phyloP scores from a whole-genome alignment of 2,329 filamentous ascomycete species.

The Diaporthe destruens region DNA sequence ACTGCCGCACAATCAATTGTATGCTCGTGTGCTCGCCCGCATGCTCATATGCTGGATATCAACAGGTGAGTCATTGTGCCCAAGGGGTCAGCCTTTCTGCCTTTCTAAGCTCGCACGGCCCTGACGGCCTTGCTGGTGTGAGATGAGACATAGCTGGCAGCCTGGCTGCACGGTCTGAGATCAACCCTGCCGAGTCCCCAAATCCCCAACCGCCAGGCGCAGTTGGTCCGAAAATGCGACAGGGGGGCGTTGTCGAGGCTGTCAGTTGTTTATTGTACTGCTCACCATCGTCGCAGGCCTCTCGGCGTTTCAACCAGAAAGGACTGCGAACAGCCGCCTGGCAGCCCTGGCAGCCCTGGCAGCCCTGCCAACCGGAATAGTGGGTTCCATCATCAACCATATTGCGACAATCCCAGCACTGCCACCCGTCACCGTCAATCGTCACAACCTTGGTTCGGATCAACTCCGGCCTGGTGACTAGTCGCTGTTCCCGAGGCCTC shows the following conservation, averaged over 20 bases:
- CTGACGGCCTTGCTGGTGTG: background rate
- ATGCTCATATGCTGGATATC: background rate
- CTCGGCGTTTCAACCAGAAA: slow-evolving; percentile 20
- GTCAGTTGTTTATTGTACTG: background rate
- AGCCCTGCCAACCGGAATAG: background rate
- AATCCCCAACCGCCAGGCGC: slow-evolving; percentile 27
- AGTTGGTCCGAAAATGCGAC: slow-evolving; percentile 10
- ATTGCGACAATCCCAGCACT: slow-evolving; percentile 11
- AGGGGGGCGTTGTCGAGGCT: background rate
- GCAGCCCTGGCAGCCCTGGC: background rate
- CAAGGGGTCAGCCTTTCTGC: slow-evolving; percentile 2
- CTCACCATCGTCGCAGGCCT: slow-evolving; percentile 26
- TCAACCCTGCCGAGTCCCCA: background rate
- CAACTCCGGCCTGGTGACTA: slow-evolving; percentile 4
- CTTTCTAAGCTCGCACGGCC: slow-evolving; percentile 11
- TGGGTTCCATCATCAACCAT: background rate
- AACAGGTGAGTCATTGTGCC: too few relatives aligned
- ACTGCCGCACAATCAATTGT: background rate
- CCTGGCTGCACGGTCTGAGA: slow-evolving; percentile 14
- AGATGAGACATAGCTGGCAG: background rate
- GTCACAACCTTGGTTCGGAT: slow-evolving; percentile 17
- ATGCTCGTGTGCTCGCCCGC: too few relatives aligned
- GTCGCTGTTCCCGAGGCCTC: background rate
- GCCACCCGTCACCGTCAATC: slow-evolving; percentile 31
- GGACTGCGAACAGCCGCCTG: background rate